Base-by-base conservation (phyloP, 768 basidiomycete genomes). In the Hericium coralloides region DNA sequence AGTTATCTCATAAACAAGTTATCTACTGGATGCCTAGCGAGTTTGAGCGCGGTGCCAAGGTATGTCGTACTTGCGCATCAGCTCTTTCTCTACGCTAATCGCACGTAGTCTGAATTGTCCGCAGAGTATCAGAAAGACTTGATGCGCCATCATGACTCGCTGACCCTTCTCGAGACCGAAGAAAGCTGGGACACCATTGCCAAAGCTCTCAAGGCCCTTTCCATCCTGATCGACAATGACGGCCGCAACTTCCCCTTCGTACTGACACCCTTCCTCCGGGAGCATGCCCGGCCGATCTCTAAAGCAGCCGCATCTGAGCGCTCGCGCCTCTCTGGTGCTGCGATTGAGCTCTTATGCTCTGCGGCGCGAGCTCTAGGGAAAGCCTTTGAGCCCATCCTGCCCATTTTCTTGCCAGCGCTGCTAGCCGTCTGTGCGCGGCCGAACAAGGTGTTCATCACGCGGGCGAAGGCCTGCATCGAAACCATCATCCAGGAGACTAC, bases 161-260 rank as follows among this genome's bases (percentile, higher is more conserved):
- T 31, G 31, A 31, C 7, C 55, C 72, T 80, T 14, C 65, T 75
- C 37, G 90, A 92, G 68, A 81, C 86, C 3, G 90, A 92, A 66
- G 88, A 92, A 26, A 81, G 81, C 14, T 92, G 90, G 90, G 87
- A 90, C 56, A 73, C 69, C 17, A 87, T 92, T 49, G 68, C 77
- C 2, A 73, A 77, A 38, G 75, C 76, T 4, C 65, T 89, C 52
- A 55, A 64, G 20, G 67, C 72, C 14, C 67, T 91, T 20, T 74
- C 74, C 2, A 66, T 69, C 5, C 66, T 85, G 5, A 80, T 76
- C 59, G 74, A 76, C 38, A 75, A 79, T 53, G 81, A 79, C 22
- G 82, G 74, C 17, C 76, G 74, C 61, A 78, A 81, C 37, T 74
- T 74, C 50, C 74, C 82, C 12, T 57, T 72, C 3, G 80, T 84